Evolutionary conservation across 805 yeast species (phyloP).

Genomic region (Candida chauliodis): DNA sequence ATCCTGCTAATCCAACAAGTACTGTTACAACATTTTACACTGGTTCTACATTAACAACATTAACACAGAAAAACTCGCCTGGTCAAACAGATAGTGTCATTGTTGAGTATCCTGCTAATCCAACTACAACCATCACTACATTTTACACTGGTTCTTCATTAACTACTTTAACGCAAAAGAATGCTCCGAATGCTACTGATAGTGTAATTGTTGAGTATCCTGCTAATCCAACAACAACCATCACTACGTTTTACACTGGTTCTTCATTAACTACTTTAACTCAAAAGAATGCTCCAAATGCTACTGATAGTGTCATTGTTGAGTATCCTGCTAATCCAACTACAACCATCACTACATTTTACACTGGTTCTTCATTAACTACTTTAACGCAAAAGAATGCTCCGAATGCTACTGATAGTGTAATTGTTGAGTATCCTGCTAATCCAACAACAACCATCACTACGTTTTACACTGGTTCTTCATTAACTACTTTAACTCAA

Average conservation of each 20-base stretch:
- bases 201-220: constrained; percentile 15
- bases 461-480: constrained; percentile 1
- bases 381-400: background rate
- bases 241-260: constrained; percentile 2
- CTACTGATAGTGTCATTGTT: constrained; percentile 3
- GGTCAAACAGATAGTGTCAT: constrained; percentile 9
- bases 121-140: constrained; percentile 11
- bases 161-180: constrained; percentile 9
- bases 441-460: constrained; percentile 5
- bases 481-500: background rate
- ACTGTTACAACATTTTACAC: constrained; percentile 12
- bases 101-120: constrained; percentile 16
- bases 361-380: constrained; percentile 8
- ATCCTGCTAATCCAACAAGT: constrained; percentile 12
- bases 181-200: constrained; percentile 11
- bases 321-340: constrained; percentile 6
- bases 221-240: constrained; percentile 9
- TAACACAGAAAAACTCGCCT: constrained; percentile 11
- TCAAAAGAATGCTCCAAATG: background rate
- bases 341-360: constrained; percentile 1
- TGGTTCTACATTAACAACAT: constrained; percentile 10
- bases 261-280: constrained; percentile 6
- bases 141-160: constrained; percentile 12
- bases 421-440: constrained; percentile 1
- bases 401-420: background rate